Conservation (phyloP, 805 yeast species). For the Blastobotrys terrestris region DNA sequence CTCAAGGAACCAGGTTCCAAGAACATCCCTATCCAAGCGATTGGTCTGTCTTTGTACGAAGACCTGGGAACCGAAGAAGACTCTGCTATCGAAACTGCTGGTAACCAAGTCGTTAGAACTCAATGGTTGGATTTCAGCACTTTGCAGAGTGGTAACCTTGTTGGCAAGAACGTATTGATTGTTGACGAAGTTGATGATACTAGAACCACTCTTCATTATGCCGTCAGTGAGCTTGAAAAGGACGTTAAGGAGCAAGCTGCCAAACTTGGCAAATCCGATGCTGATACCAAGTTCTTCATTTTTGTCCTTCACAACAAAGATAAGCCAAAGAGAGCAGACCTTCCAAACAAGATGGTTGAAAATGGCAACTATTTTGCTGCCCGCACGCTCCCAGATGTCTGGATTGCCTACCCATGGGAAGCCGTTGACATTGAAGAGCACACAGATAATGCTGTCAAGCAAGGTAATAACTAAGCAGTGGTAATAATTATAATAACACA, state of each 20-base stretch:
- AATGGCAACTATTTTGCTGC: conserved; percentile 69
- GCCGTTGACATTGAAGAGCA: conserved; percentile 75
- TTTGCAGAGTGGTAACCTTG: conserved; percentile 64
- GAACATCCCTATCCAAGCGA: conserved; percentile 90
- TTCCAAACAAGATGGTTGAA: conserved; percentile 56
- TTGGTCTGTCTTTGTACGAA: conserved; percentile 87
- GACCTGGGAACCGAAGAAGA: conserved; percentile 48
- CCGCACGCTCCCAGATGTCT: conserved; percentile 63
- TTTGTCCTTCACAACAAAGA: conserved; percentile 82
- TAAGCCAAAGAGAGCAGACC: conserved; percentile 71
- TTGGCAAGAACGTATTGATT: conserved; percentile 74
- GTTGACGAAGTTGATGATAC: conserved; percentile 93
- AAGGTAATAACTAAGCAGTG: conserved; percentile 48
- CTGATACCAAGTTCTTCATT: conserved; percentile 60
- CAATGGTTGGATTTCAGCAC: conserved; percentile 87
- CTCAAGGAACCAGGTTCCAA: conserved; percentile 82
- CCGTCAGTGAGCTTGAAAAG: conserved; percentile 66
- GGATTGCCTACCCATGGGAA: conserved; percentile 94
- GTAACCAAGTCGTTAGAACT: conserved; percentile 77
- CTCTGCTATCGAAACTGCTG: conserved; percentile 49
- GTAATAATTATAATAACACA: background rate
- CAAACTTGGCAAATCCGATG: conserved; percentile 51
- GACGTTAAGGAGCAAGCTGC: conserved; percentile 57
- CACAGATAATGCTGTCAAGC: conserved; percentile 55
- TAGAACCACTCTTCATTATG: conserved; percentile 83